Evolutionary conservation across 768 basidiomycete species (phyloP).

Genomic region (Kwoniella dejecticola): DNA sequence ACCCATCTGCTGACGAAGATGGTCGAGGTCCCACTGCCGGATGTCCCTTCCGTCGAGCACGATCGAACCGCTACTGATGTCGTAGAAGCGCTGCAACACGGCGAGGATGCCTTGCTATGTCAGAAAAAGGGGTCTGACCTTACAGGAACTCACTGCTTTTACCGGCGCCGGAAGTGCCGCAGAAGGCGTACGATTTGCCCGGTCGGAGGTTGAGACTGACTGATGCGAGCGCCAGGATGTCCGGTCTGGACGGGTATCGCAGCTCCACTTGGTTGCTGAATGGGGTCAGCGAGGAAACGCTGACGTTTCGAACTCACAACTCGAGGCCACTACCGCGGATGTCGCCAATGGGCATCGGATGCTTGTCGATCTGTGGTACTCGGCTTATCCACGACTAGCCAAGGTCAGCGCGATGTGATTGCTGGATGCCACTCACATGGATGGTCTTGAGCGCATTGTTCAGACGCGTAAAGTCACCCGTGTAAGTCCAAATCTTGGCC

Average conservation of each 20-base stretch:
- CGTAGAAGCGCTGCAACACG: slow-evolving; percentile 52
- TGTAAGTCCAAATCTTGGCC: slow-evolving; percentile 40
- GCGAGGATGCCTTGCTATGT: slow-evolving; percentile 41
- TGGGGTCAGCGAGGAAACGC: no score
- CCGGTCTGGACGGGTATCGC: slow-evolving; percentile 47
- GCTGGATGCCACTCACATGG: slow-evolving; percentile 23
- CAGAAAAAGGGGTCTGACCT: not conserved
- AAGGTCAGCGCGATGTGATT: not conserved
- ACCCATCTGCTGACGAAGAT: slow-evolving; percentile 41
- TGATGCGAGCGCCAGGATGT: slow-evolving; percentile 36
- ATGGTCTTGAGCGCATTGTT: slow-evolving; percentile 30
- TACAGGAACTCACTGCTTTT: slow-evolving; percentile 31
- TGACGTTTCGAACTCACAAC: no score
- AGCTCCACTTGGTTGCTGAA: slow-evolving; percentile 36
- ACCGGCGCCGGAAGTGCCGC: slow-evolving; percentile 46
- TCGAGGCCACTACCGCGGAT: no score
- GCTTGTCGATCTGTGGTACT: slow-evolving; percentile 10
- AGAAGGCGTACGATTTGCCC: slow-evolving; percentile 51
- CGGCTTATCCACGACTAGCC: slow-evolving; percentile 39
- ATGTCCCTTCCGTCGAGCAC: slow-evolving; percentile 47
- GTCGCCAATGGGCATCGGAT: no score
- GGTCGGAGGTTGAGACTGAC: slow-evolving; percentile 42
- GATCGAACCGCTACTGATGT: slow-evolving; percentile 42
- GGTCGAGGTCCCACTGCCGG: slow-evolving; percentile 39
- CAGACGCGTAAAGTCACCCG: slow-evolving; percentile 43